Conservation (phyloP, 2,329 filamentous ascomycete species). For the Ophiostoma sp. region DNA sequence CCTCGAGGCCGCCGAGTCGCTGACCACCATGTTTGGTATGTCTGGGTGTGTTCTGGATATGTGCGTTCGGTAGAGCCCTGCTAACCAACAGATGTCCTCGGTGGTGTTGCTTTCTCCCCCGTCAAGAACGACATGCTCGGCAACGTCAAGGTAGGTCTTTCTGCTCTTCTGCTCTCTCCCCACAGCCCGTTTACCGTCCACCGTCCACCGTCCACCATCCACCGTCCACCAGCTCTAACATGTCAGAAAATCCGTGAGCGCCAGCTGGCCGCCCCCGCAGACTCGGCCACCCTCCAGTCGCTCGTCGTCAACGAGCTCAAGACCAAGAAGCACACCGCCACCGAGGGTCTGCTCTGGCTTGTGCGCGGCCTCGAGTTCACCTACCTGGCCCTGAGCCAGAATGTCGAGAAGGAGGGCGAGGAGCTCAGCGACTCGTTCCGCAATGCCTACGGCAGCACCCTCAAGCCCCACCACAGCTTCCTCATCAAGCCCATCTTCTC, state of each 20-base stretch:
- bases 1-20: slow-evolving; percentile 80
- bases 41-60: not conserved
- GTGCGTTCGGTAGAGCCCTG: not conserved
- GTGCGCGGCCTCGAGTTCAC: slow-evolving; percentile 91
- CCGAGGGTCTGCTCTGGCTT: slow-evolving; percentile 88
- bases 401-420: slow-evolving; percentile 60
- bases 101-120: slow-evolving; percentile 72
- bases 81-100: slow-evolving; percentile 50
- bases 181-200: not conserved
- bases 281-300: slow-evolving; percentile 79
- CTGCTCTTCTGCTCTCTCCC: not conserved
- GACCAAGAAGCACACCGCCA: slow-evolving; percentile 79
- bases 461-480: slow-evolving; percentile 89
- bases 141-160: slow-evolving; percentile 71
- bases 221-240: slow-evolving; percentile 34
- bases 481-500: slow-evolving; percentile 87
- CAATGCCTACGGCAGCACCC: slow-evolving; percentile 72
- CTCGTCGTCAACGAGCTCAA: slow-evolving; percentile 84
- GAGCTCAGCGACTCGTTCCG: slow-evolving; percentile 87
- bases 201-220: not conserved
- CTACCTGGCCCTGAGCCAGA: slow-evolving; percentile 72
- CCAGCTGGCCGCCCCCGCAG: slow-evolving; percentile 68
- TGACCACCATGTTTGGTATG: slow-evolving; percentile 80
- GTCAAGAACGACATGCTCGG: slow-evolving; percentile 88
- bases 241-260: slow-evolving; percentile 75